Conservation (phyloP, 768 basidiomycete genomes). For the Mycena olivaceomarginata region DNA sequence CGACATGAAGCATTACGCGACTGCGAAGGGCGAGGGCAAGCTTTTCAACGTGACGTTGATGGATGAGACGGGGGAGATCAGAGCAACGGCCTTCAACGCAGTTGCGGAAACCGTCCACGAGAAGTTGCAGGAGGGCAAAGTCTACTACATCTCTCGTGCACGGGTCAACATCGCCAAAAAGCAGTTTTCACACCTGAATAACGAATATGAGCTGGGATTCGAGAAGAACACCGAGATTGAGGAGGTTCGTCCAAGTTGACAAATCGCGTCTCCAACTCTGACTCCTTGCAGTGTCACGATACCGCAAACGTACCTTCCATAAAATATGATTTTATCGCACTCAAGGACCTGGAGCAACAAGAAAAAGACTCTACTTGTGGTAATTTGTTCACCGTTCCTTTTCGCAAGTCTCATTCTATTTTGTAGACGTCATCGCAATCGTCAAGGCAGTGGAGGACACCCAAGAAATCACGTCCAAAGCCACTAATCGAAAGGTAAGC, state of each 20-base stretch:
- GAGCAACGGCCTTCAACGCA: constrained; percentile 93
- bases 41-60: constrained; percentile 94
- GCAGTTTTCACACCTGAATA: constrained; percentile 92
- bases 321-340: constrained; percentile 87
- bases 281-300: constrained; percentile 83
- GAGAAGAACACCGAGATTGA: constrained; percentile 90
- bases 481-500: constrained; percentile 79
- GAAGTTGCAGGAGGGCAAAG: constrained; percentile 93
- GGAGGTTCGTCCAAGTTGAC: constrained; percentile 71
- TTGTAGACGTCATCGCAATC: constrained; percentile 89
- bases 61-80: constrained; percentile 96
- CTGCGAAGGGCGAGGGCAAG: constrained; percentile 94
- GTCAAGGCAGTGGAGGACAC: constrained; percentile 87
- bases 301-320: constrained; percentile 84
- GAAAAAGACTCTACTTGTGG: constrained; percentile 91
- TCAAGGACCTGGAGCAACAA: constrained; percentile 76
- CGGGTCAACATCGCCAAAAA: constrained; percentile 97
- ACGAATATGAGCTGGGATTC: constrained; percentile 95
- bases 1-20: constrained; percentile 94
- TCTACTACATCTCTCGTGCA: constrained; percentile 93
- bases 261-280: constrained; percentile 14
- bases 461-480: constrained; percentile 84
- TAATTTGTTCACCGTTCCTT: constrained; percentile 56
- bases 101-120: constrained; percentile 90
- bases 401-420: constrained; percentile 32